Base-by-base conservation (phyloP, 2,329 filamentous ascomycete genomes). In the Dendrostoma leiphaemia region DNA sequence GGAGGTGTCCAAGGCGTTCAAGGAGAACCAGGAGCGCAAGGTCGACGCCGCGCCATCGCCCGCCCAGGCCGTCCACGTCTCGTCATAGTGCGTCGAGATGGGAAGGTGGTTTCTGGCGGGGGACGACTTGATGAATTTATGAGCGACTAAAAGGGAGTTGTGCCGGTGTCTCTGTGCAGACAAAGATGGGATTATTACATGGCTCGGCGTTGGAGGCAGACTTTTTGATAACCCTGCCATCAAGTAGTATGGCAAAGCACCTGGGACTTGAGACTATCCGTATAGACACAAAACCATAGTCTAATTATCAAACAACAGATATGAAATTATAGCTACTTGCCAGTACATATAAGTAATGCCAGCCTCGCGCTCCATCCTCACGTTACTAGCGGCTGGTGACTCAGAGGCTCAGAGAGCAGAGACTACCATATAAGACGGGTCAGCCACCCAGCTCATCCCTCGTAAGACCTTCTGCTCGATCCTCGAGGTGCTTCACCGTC, bases 1-100 rank as follows among this genome's bases (percentile, higher is more conserved):
- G 17, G 49, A 54, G 35, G 54, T 59, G 31, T 54, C 59, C 37
- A 40, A 58, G 41, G 59, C 57, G 28, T 56, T 58, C 34, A n/a
- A 58, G 40, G 29, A 49, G 19, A 55, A 55, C 48, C 32, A 48
- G 48, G 24, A 56, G 60, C 54, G 51, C 58, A 51, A 45, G 43
- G 13, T 59, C 56, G 35, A 45, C 34, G 48, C 17, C 31, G 54
- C 29, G 6, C 54, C 6, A 51, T 13, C 41, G 32, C 21, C 51
- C 19, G 46, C 53, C 40, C 45, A 54, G 24, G 35, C 52, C 15
- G 53, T 58, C 44, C 52, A 58, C 19, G 52, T 58, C 48, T 58
- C 56, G 32, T 55, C 47, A 43, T 54, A 54, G 45, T 19, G 28
- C 7, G 48, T 4, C 9, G 19, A 19, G 41, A 24, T 15, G 23